phyloP scores from a whole-genome alignment of 1,284 basidiomycete species.

The Heterobasidion occidentale region DNA sequence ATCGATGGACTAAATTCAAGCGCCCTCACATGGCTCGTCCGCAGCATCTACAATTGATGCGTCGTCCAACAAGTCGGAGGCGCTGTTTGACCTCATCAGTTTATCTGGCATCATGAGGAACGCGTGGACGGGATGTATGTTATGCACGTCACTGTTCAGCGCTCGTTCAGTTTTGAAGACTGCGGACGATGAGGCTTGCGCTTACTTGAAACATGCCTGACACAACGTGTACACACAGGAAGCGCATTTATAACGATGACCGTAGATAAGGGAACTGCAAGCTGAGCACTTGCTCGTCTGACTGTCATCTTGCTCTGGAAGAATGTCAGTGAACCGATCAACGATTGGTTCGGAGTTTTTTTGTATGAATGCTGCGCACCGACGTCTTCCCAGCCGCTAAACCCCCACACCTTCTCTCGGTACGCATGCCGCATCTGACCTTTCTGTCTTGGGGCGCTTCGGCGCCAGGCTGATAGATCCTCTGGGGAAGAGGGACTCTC shows the following conservation, averaged over 20 bases:
- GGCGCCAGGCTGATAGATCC: slow-evolving; percentile 32
- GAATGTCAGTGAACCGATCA: background rate
- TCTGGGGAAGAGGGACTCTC: slow-evolving; percentile 33
- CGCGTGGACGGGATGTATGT: slow-evolving; percentile 81
- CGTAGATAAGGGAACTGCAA: slow-evolving; percentile 53
- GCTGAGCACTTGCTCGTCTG: slow-evolving; percentile 65
- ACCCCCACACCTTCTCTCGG: slow-evolving; percentile 78
- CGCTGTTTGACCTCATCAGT: slow-evolving; percentile 31
- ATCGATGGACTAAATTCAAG: background rate
- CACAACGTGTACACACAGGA: slow-evolving; percentile 78
- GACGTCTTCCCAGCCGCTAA: slow-evolving; percentile 77
- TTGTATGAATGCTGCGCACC: slow-evolving; percentile 42
- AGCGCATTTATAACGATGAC: slow-evolving; percentile 77
- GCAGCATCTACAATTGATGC: slow-evolving; percentile 19
- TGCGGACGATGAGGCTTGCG: slow-evolving; percentile 4
- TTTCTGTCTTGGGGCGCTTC: slow-evolving; percentile 59
- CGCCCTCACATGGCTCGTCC: slow-evolving; percentile 56
- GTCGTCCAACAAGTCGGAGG: slow-evolving; percentile 24
- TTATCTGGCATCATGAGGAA: slow-evolving; percentile 76
- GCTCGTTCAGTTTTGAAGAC: slow-evolving; percentile 33
- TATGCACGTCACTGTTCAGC: slow-evolving; percentile 47
- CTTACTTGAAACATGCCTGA: slow-evolving; percentile 70
- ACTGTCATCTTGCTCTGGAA: slow-evolving; percentile 62
- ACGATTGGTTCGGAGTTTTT: background rate
- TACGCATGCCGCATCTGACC: slow-evolving; percentile 77